These are phyloP conservation scores for Sambucus nigra DNA, from an alignment of 129 eudicot genomes.

Conservation along the genomic window DNA sequence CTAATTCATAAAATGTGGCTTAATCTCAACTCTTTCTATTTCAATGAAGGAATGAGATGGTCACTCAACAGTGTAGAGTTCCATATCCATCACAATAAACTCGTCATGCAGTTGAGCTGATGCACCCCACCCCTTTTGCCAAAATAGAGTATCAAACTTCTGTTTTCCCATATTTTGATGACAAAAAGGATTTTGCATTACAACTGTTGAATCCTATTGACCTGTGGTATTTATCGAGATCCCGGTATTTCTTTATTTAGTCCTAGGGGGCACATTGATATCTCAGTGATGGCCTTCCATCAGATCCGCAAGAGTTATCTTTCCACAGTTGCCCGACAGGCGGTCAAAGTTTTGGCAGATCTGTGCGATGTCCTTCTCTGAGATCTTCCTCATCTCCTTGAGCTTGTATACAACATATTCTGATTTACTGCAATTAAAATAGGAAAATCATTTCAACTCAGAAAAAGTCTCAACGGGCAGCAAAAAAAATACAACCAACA, in stretches of 20 bases:
- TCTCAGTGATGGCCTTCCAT: constrained; percentile 36
- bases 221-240: neutral
- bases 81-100: neutral
- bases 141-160: neutral
- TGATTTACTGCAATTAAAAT: constrained; percentile 49
- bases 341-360: constrained; percentile 67
- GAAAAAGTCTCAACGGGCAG: neutral
- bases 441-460: neutral
- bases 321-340: constrained; percentile 60
- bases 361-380: constrained; percentile 62
- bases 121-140: neutral
- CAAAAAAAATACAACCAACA: neutral
- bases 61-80: too few species aligned
- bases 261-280: neutral
- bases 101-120: neutral
- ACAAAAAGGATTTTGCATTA: neutral
- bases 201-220: neutral
- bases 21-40: too few species aligned
- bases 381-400: constrained; percentile 72
- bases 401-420: constrained; percentile 81
- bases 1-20: too few species aligned
- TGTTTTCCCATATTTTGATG: neutral
- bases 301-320: constrained; percentile 75
- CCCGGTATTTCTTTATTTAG: neutral
- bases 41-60: too few species aligned